These are phyloP conservation scores for Byssothecium circinans DNA, from an alignment of 2,329 filamentous ascomycete species.

Conservation along the genomic window DNA sequence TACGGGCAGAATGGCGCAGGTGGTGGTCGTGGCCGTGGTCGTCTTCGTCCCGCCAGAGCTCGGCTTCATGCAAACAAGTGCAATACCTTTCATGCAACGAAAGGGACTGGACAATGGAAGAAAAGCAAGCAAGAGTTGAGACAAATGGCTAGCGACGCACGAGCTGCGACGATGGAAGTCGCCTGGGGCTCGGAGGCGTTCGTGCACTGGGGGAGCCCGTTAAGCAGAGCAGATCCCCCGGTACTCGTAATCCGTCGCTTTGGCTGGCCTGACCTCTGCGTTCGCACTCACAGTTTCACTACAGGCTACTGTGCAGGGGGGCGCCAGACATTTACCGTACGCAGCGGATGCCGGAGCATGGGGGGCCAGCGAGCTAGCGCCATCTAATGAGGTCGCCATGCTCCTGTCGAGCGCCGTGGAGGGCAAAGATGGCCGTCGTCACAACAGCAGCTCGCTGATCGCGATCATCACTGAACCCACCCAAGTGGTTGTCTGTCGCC, in stretches of 20 bases:
- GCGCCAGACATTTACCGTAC: conserved; percentile 17
- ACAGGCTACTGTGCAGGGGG: not conserved
- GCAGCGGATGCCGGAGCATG: conserved; percentile 19
- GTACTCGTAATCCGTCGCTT: conserved; percentile 29
- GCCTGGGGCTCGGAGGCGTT: conserved; percentile 21
- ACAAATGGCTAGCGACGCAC: conserved; percentile 11
- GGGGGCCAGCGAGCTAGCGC: conserved; percentile 7
- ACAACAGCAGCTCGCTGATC: conserved; percentile 10
- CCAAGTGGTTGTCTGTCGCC: not conserved
- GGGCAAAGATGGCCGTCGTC: conserved; percentile 13
- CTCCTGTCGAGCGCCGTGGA: conserved; percentile 10
- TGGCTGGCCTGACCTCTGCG: conserved; percentile 7
- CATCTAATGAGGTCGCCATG: conserved; percentile 12
- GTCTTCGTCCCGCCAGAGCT: conserved; percentile 6
- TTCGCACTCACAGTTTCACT: too few species aligned
- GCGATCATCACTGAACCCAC: conserved; percentile 5
- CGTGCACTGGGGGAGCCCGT: conserved; percentile 18
- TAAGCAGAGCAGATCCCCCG: conserved; percentile 39
- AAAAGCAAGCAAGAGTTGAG: conserved; percentile 7
- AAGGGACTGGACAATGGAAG: conserved; percentile 10
- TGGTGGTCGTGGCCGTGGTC: too few species aligned
- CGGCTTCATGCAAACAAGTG: not conserved
- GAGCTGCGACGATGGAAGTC: conserved; percentile 19
- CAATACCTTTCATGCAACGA: conserved; percentile 5
- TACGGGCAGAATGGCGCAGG: not conserved